Evolutionary conservation across 306 rosid genomes (phyloP).

Genomic region (Trifolium subterraneum): DNA sequence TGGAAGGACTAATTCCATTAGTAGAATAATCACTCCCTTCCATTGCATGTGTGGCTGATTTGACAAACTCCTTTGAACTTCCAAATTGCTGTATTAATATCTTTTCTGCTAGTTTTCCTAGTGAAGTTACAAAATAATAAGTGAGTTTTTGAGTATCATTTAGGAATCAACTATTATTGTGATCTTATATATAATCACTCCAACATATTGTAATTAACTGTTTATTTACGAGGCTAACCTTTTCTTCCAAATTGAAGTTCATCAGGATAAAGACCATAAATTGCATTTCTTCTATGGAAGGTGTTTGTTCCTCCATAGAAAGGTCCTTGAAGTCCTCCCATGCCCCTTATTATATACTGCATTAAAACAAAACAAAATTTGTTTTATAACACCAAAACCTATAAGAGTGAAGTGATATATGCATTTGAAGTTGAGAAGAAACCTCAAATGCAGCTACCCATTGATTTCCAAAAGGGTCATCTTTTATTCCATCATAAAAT

Average conservation of each 20-base stretch:
- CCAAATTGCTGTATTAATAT: slow-evolving; percentile 52
- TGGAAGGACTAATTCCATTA: slow-evolving; percentile 16
- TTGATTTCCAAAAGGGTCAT: slow-evolving; percentile 75
- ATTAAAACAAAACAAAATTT: background rate
- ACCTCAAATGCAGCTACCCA: slow-evolving; percentile 46
- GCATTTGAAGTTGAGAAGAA: slow-evolving; percentile 1
- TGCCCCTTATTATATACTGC: slow-evolving; percentile 50
- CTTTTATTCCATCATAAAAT: slow-evolving; percentile 58
- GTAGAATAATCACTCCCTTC: slow-evolving; percentile 33
- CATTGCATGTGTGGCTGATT: slow-evolving; percentile 52
- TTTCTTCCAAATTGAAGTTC: slow-evolving; percentile 25
- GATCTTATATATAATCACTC: background rate
- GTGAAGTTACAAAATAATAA: background rate
- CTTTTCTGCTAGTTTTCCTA: slow-evolving; percentile 46
- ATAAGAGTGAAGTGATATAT: background rate
- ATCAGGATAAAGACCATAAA: slow-evolving; percentile 62
- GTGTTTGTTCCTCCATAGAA: slow-evolving; percentile 61
- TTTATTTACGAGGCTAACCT: slow-evolving; percentile 26
- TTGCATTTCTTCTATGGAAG: slow-evolving; percentile 64
- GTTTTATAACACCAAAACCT: background rate
- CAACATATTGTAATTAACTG: background rate
- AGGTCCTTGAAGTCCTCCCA: slow-evolving; percentile 67
- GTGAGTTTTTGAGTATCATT: background rate
- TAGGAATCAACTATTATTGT: background rate
- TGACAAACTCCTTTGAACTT: slow-evolving; percentile 52